Conservation (phyloP, 345 rosid species). For the Eucalyptus polyanthemos region DNA sequence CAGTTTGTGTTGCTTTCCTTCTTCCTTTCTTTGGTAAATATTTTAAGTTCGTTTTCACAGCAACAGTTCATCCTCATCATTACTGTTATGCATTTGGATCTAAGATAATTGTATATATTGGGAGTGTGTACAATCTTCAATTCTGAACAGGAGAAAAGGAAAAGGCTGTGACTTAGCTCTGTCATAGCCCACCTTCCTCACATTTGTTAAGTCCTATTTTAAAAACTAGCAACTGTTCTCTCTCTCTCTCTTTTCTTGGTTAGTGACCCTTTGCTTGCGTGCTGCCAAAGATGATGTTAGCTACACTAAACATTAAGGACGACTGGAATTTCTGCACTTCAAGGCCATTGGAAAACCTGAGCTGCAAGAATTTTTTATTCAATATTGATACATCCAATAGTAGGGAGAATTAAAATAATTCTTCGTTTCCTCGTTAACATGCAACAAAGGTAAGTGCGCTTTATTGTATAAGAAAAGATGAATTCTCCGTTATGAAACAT, state of each 20-base stretch:
- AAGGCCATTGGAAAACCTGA: not conserved
- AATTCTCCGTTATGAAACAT: not conserved
- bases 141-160: not conserved
- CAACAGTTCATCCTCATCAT: not conserved
- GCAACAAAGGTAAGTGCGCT: not conserved
- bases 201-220: not conserved
- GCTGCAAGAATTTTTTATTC: not conserved
- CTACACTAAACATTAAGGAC: not conserved
- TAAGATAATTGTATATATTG: not conserved
- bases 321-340: not conserved
- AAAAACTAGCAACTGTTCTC: not conserved
- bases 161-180: not conserved
- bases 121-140: not conserved
- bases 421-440: not conserved
- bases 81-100: not conserved
- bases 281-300: not conserved
- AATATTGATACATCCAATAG: not conserved
- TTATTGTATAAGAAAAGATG: not conserved
- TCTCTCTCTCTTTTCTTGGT: not conserved
- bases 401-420: not conserved
- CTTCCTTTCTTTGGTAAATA: conserved; percentile 73
- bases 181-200: not conserved
- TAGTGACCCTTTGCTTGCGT: not conserved
- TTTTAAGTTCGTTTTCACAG: not conserved
- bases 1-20: conserved; percentile 73